Base-by-base conservation (phyloP, 257 asterid genomes). In the Fraxinus cuspidata region DNA sequence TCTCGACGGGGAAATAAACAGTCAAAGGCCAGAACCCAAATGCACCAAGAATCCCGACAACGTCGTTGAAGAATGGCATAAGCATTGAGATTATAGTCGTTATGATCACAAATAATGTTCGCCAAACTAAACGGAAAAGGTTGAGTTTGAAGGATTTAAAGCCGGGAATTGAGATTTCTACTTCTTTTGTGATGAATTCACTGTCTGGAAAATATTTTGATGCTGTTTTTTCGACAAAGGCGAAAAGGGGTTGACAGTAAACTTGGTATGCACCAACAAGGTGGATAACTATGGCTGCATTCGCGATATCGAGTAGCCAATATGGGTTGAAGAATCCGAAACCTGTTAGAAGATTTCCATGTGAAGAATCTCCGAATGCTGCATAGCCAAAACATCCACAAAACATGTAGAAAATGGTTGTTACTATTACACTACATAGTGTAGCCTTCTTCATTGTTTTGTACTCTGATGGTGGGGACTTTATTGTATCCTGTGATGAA, bases 211-310 rank as follows among this genome's bases (percentile, higher is more conserved):
- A 79, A 73, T 79, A 60, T 8, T 28, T 56, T 37, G 51, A 0
- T 37, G 78, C 63, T 42, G 78, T 74, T 60, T 82, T 75, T 51
- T 82, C 85, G 13, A 82, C 74, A 19, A 78, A 82, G 10, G 85
- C 83, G 23, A 70, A 82, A 25, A 82, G 74, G 38, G 85, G 85
- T 71, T 82, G 85, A 19, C 83, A 71, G 81, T 70, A 82, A 70
- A 78, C 85, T 79, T 82, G 85, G 81, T 82, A 78, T 31, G 83
- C 83, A 42, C 83, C 85, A 0, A 82, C 72, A 25, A 82, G 85
- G 68, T 82, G 85, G 37, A 82, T 77, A 65, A 79, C 80, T 5
- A 82, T 82, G 67, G 83, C 82, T 0, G 77, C 47, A 16, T 82
- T 82, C 1, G 85, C 85, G 23, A 75, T 74, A 58, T 82, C 85